A percentile compares a stretch with the other conserved stretches of the same genome.
Conservation (phyloP, 1,139 yeast species). For the Suhomyces guaymorum region DNA sequence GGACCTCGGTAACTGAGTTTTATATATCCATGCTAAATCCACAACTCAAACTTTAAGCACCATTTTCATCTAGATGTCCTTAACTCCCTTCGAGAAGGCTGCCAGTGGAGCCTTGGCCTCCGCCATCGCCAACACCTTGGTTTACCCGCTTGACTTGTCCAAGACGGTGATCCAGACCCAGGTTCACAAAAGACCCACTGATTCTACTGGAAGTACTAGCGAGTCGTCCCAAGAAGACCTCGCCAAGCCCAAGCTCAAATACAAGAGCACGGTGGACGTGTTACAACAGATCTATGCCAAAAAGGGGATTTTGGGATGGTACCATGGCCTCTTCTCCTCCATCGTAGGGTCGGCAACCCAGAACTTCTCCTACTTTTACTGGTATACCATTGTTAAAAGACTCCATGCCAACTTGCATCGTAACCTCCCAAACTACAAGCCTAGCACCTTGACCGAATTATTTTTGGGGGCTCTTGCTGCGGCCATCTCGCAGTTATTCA, state of each 20-base stretch:
- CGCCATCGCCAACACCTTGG: slow-evolving; percentile 75
- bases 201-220: too few species aligned
- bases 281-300: slow-evolving; percentile 54
- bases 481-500: slow-evolving; percentile 77
- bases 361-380: slow-evolving; percentile 81
- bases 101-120: slow-evolving; percentile 86
- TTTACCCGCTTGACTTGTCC: slow-evolving; percentile 72
- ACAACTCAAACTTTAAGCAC: neutral
- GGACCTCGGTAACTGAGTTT: slow-evolving; percentile 8
- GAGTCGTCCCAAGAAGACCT: slow-evolving; percentile 12
- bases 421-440: slow-evolving; percentile 38
- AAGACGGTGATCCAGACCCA: slow-evolving; percentile 78
- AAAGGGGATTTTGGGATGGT: slow-evolving; percentile 72
- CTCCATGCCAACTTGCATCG: slow-evolving; percentile 51
- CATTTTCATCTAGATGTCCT: slow-evolving; percentile 33
- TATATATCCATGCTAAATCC: slow-evolving; percentile 1
- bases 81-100: slow-evolving; percentile 68
- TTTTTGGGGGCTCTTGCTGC: slow-evolving; percentile 85
- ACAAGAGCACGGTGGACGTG: slow-evolving; percentile 65
- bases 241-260: slow-evolving; percentile 35
- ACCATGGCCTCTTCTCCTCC: slow-evolving; percentile 72
- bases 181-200: slow-evolving; percentile 29
- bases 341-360: slow-evolving; percentile 75
- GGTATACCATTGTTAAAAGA: slow-evolving; percentile 77
- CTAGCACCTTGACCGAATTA: slow-evolving; percentile 69